Base-by-base conservation (phyloP, 331 rosid species). In the Malus hybrid region DNA sequence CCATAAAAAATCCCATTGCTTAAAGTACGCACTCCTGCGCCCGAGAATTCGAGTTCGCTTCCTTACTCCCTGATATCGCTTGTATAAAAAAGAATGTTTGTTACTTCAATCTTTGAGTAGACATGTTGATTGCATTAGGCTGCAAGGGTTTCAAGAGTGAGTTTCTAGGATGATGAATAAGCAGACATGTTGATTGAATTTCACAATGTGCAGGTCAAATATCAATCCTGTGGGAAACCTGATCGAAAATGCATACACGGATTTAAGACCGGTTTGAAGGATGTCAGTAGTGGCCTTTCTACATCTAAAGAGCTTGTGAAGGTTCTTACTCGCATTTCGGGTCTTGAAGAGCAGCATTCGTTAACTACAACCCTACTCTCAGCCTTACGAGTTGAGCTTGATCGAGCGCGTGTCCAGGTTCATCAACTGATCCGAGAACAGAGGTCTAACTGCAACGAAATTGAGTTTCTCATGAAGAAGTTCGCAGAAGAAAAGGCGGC, bases 251-350 rank as follows among this genome's bases (percentile, higher is more conserved):
- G 75, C 76, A 63, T 24, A 2, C 62, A 27, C 56, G 93, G 82
- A 46, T 79, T 61, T 20, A 89, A 81, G 83, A 80, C 81, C 31
- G 86, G 87, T 66, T 77, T 91, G 77, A 94, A 91, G 86, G 96
- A 90, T 80, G 97, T 93, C 39, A 83, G 90, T 64, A 84, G 83
- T 74, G 88, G 93, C 34, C 73, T 91, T 36, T 79, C 90, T 18
- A 90, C 97, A 65, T 88, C 97, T 0, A 94, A 87, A 81, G 93
- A 94, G 87, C 89, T 94, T 70, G 71, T 94, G 16, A 90, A 90
- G 76, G 90, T 91, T 63, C 68, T 94, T 42, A 84, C 81, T 69
- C 93, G 91, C 70, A 71, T 90, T 70, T 88, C 83, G 71, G 81
- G 70, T 22, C 86, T 79, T 68, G 73, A 90, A 82, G 90, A 85